Conservation (phyloP, 192 early-diverging fungal genomes). For the Coemansia umbellata region DNA sequence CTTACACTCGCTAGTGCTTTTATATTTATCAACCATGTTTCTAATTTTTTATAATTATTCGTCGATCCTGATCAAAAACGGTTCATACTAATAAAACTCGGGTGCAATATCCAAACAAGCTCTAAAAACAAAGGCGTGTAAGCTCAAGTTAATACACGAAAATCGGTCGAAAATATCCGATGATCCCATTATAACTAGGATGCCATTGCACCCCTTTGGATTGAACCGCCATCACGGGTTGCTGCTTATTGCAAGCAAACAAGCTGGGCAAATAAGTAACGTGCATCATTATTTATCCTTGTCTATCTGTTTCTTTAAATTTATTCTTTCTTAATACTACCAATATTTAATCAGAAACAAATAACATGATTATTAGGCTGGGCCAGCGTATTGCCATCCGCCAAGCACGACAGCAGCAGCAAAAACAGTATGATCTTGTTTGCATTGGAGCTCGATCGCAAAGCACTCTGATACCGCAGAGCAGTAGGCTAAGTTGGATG, state of each 20-base stretch:
- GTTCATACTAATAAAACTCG: too few species aligned
- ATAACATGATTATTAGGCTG: not conserved
- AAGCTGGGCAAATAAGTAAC: not conserved
- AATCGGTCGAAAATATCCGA: not conserved
- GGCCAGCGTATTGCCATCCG: not conserved
- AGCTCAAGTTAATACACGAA: too few species aligned
- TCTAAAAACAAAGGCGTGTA: too few species aligned
- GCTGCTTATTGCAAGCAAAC: constrained; percentile 1
- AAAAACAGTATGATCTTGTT: not conserved
- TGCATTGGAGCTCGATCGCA: not conserved
- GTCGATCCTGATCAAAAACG: too few species aligned
- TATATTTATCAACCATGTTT: too few species aligned
- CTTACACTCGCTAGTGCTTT: too few species aligned
- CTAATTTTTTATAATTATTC: too few species aligned
- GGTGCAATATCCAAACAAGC: too few species aligned
- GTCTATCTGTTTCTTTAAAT: not conserved
- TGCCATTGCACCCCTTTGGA: not conserved
- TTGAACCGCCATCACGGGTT: too few species aligned
- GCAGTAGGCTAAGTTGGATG: constrained; percentile 43
- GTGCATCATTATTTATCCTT: too few species aligned
- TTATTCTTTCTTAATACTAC: not conserved
- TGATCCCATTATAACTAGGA: not conserved
- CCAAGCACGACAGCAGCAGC: not conserved
- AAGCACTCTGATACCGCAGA: constrained; percentile 17
- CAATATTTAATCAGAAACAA: not conserved